Base-by-base conservation (phyloP, 805 yeast genomes). In the Starmerella stigmatis region DNA sequence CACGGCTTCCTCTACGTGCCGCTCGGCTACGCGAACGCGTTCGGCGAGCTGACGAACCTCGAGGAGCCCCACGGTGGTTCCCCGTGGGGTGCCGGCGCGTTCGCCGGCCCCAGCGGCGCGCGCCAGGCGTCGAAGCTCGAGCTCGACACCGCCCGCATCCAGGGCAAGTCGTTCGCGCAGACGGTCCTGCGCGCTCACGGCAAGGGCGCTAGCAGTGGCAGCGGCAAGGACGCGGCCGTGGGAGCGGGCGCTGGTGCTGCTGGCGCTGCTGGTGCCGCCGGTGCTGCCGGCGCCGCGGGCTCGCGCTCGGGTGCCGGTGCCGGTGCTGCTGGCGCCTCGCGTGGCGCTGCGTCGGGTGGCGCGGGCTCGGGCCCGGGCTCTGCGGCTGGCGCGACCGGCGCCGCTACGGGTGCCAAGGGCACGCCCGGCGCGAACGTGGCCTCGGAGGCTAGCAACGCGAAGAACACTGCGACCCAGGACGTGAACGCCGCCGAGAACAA, bases 21-120 rank as follows among this genome's bases (percentile, higher is more conserved):
- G 51, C 71, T 84, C 56, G 94, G 94, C 57, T 83, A 76, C 70
- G 76, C 72, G 43, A 71, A 69, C 32, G 76, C 77, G 60, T 71
- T 74, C 41, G 72, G 73, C 48, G 62, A 78, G 56, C 60, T 72
- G 41, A 55, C 74, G 52, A 72, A 72, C 62, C 59, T 80, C 47
- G 71, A 69, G 17, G 88, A 79, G 66, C 70, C 73, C 46, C 88
- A 80, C 60, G 94, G 94, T 57, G 80, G 81, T 57, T 75, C 88
- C 45, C 75, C 94, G 43, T 85, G 86, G 81, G 94, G 94, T 65
- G 86, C 94, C 35, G 92, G 89, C 60, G 68, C 83, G 47, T 70
- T 73, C 54, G 85, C 94, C 28, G 89, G 81, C 53, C 67, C 76
- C 20, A 86, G 80, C 59, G 94, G 94, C 56, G 73, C 85, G 33